A percentile compares a stretch with the other conserved stretches of the same genome.
Conservation (phyloP, 1,284 basidiomycete species). For the Athelia psychrophila region DNA sequence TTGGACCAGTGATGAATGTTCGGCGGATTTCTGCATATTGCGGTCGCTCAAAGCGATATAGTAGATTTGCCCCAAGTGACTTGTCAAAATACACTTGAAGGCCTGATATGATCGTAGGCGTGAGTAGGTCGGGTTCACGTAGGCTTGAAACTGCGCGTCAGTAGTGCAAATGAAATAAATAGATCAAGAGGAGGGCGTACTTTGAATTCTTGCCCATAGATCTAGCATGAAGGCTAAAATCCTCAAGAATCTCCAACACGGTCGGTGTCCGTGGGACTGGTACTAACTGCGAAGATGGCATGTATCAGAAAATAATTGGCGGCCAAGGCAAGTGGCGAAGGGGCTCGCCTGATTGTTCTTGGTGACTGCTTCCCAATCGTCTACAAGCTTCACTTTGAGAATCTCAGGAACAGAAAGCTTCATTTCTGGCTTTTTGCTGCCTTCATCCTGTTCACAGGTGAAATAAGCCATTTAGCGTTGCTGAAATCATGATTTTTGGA, state of each 20-base stretch:
- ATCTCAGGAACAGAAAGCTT: conserved; percentile 88
- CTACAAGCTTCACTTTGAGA: conserved; percentile 88
- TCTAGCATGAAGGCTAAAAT: conserved; percentile 72
- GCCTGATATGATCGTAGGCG: conserved; percentile 85
- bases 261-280: conserved; percentile 82
- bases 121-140: conserved; percentile 53
- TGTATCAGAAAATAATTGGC: neutral
- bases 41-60: conserved; percentile 92
- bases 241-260: conserved; percentile 76
- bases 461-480: neutral
- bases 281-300: conserved; percentile 63
- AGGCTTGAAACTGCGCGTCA: conserved; percentile 41
- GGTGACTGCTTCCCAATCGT: conserved; percentile 98
- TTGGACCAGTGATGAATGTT: conserved; percentile 69
- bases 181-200: conserved; percentile 29
- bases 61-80: conserved; percentile 84
- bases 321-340: conserved; percentile 9
- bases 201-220: conserved; percentile 45
- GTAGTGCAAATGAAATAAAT: neutral
- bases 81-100: conserved; percentile 95
- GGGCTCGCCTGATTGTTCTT: conserved; percentile 95
- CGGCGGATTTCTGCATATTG: conserved; percentile 88
- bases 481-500: neutral
- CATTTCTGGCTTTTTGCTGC: conserved; percentile 81
- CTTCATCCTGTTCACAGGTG: conserved; percentile 47